These are phyloP conservation scores for Fusarium sp. DNA, from an alignment of 2,329 filamentous ascomycete genomes.

Conservation along the genomic window DNA sequence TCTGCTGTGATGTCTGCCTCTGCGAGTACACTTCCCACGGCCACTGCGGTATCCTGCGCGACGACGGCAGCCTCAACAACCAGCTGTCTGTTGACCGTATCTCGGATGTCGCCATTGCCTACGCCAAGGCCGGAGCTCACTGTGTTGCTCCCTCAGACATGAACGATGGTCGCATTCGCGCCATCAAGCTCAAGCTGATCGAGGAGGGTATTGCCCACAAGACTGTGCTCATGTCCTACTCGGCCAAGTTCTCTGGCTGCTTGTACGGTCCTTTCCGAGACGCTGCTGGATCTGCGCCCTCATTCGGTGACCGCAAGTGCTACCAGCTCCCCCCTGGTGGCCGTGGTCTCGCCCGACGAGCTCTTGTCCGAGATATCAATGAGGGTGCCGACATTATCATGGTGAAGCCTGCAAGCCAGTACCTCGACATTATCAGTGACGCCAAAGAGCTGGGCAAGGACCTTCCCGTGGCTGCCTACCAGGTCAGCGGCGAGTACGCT, in stretches of 20 bases:
- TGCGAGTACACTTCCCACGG: conserved; percentile 99
- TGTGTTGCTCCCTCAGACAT: conserved; percentile 98
- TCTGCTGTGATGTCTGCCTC: conserved; percentile 91
- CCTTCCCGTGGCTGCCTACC: conserved; percentile 92
- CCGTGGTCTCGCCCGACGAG: conserved; percentile 86
- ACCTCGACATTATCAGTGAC: conserved; percentile 96
- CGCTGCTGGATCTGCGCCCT: conserved; percentile 87
- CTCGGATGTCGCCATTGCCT: conserved; percentile 95
- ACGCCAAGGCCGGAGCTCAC: conserved; percentile 93
- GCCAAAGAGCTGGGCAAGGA: conserved; percentile 93
- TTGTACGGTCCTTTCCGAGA: conserved; percentile 97
- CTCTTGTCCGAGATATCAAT: conserved; percentile 86
- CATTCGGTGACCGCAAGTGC: conserved; percentile 93
- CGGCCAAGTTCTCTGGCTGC: conserved; percentile 96
- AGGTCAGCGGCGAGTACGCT: conserved; percentile 95
- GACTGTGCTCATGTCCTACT: conserved; percentile 95
- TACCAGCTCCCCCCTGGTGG: conserved; percentile 96
- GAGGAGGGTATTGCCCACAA: conserved; percentile 92
- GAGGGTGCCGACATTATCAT: conserved; percentile 98
- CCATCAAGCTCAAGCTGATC: conserved; percentile 97
- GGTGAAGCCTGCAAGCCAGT: conserved; percentile 97
- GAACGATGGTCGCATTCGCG: conserved; percentile 97
- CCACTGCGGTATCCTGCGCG: conserved; percentile 93
- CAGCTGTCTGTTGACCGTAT: conserved; percentile 91
- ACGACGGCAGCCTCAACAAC: conserved; percentile 94